Base-by-base conservation (phyloP, 495 filamentous ascomycete species). In the Durotheca rogersii region DNA sequence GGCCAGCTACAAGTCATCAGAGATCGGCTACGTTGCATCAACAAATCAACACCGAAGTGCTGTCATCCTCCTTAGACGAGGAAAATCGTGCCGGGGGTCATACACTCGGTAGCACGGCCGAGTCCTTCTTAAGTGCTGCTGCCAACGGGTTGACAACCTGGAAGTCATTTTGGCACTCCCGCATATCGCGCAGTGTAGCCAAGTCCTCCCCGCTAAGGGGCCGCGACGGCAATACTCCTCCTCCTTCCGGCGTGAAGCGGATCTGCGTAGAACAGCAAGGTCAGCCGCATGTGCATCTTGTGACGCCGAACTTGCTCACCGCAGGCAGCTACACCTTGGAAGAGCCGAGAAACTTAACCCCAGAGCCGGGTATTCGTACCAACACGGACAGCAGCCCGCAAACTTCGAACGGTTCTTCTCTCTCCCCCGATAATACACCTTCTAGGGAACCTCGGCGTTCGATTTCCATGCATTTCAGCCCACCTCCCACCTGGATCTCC, bases 1-100 rank as follows among this genome's bases (percentile, higher is more conserved):
- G 89, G 61, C 90, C 90, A 15, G 90, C 87, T 12, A 94, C 90
- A 12, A 94, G 89, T 67, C 85, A 94, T 69, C 90, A 95, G 67
- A 77, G 89, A 48, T 85, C 87, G 2, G 86, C 84, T 12, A 87
- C 84, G 1, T 68, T 88, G 30, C 79, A 82, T 48, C 60, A 66
- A 18, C 76, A 84, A 30, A 69, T 77, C 30, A 57, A 58, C 17
- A 18, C 31, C 25, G 57, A 64, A 55, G 56, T 23, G 41, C 58
- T 53, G 44, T 56, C 36, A 31, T 55, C 43, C 19, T 69, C 68
- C 2, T 58, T 68, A 21, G 72, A 73, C 12, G 68, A 58, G 21
- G 51, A 61, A 20, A 63, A 41, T 18, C 51, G 61, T 19, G 58
- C 63, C 6, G 44, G 51, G 27, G 50, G 60, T 7, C 55, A 60